Evolutionary conservation across 441 rosid genomes (phyloP).

Genomic region (Gossypium davidsonii): DNA sequence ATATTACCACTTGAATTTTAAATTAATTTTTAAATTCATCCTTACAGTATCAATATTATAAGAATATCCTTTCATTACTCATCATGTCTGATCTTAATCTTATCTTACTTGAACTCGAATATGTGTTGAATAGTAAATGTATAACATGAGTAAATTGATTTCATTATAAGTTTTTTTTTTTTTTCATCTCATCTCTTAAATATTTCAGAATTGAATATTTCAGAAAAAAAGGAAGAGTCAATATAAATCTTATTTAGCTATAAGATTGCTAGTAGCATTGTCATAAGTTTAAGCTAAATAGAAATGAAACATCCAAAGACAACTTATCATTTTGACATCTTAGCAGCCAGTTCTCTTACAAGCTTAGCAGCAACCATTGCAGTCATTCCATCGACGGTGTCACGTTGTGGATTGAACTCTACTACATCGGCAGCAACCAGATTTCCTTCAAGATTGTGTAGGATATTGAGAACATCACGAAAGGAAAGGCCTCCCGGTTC

Average conservation of each 20-base stretch:
- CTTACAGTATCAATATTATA: too few relatives aligned
- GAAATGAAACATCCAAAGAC: neutral
- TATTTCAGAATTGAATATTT: neutral
- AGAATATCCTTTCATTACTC: too few relatives aligned
- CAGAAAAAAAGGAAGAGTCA: neutral
- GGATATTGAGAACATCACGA: conserved; percentile 84
- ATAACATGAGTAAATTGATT: too few relatives aligned
- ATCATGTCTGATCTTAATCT: too few relatives aligned
- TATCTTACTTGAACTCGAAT: too few relatives aligned
- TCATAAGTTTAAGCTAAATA: neutral
- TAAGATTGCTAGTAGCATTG: neutral
- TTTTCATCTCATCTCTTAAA: neutral
- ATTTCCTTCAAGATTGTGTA: conserved; percentile 77
- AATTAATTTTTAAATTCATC: too few relatives aligned
- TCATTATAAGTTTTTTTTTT: neutral
- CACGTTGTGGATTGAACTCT: conserved; percentile 95
- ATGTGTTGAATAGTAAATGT: too few relatives aligned
- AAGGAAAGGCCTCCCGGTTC: conserved; percentile 98
- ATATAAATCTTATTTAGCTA: neutral
- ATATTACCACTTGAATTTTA: too few relatives aligned
- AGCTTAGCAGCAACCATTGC: conserved; percentile 99
- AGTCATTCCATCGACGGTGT: conserved; percentile 98
- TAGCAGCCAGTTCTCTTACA: conserved; percentile 86
- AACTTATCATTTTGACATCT: conserved; percentile 60
- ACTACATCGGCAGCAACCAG: conserved; percentile 93